Base-by-base conservation (phyloP, 2,329 filamentous ascomycete genomes). In the Remersonia thermophila region DNA sequence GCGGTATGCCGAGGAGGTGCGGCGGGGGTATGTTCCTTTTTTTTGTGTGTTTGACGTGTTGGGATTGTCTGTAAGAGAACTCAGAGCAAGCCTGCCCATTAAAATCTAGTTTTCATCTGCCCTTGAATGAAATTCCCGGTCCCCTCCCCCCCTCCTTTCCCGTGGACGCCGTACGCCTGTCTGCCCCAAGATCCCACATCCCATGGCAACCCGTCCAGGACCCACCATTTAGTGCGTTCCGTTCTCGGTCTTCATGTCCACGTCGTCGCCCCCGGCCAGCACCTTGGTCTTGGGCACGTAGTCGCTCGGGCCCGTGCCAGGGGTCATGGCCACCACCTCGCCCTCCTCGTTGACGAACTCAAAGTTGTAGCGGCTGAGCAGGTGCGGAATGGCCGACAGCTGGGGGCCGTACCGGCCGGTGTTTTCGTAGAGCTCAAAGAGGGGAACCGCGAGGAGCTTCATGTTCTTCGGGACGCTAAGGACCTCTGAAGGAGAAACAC, bases 381-480 rank as follows among this genome's bases (percentile, higher is more conserved):
- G 71, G 57, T 98, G 91, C 0, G 91, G 91, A 38, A 98, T 96
- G 1, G 91, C 91, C 2, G 87, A 93, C 12, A 98, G 76, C 56
- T 98, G 91, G 4, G 91, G 91, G 0, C 91, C 91, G 56, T 98
- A 98, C 41, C 91, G 72, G 10, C 80, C 82, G 1, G 85, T 94
- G 60, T 98, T 98, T 54, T 98, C 91, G 66, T 98, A 98, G 27
- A 98, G 76, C 63, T 98, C 91, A 61, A 96, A 96, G 1, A 98
- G 70, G 1, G 91, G 91, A 1, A 98, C 91, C 1, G 91, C 91
- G 28, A 98, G 79, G 16, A 98, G 77, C 59, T 98, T 98, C 91
- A 98, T 96, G 63, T 98, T 98, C 66, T 98, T 98, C 0, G 91
- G 91, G 7, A 98, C 91, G 52, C 83, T 93, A 30, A 98, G 71